A percentile compares a stretch with the other conserved stretches of the same genome.
Conservation (phyloP, 345 rosid species). For the Hibiscus tridactylites region DNA sequence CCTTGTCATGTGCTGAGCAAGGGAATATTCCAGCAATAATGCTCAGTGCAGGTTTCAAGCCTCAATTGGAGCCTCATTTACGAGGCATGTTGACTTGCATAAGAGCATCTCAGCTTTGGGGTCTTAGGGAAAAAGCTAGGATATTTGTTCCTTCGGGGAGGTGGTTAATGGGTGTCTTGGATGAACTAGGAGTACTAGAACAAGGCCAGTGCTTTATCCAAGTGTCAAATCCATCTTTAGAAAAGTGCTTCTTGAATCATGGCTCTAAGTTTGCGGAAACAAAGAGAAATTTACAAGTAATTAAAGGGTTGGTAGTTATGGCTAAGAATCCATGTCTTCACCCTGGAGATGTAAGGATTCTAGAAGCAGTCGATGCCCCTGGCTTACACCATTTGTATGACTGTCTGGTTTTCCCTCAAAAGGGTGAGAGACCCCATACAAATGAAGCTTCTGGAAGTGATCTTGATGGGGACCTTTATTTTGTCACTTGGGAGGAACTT, state of each 20-base stretch:
- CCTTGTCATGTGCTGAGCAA: slow-evolving; percentile 64
- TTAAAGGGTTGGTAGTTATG: slow-evolving; percentile 56
- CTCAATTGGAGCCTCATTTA: slow-evolving; percentile 68
- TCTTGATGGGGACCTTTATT: slow-evolving; percentile 86
- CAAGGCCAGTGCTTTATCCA: slow-evolving; percentile 85
- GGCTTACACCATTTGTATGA: slow-evolving; percentile 62
- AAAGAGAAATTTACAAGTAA: slow-evolving; percentile 41
- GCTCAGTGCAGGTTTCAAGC: slow-evolving; percentile 87
- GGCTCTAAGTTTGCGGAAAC: slow-evolving; percentile 57
- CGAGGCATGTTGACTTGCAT: slow-evolving; percentile 76
- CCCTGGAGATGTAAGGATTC: slow-evolving; percentile 80
- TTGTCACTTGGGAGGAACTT: slow-evolving; percentile 84
- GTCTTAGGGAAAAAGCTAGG: slow-evolving; percentile 75
- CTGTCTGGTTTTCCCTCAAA: slow-evolving; percentile 86
- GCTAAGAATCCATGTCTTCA: slow-evolving; percentile 94
- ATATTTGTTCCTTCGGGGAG: slow-evolving; percentile 74
- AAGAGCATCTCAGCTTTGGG: slow-evolving; percentile 81
- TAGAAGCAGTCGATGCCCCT: slow-evolving; percentile 82
- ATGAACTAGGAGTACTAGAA: slow-evolving; percentile 72
- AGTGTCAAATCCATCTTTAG: slow-evolving; percentile 66
- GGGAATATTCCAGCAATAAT: slow-evolving; percentile 77
- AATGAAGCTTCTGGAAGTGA: slow-evolving; percentile 97
- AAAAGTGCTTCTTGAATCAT: slow-evolving; percentile 66
- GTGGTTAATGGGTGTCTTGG: slow-evolving; percentile 94
- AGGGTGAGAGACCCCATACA: slow-evolving; percentile 79